Conservation (phyloP, 176 grass and related monocot species). For the Zea luxurians region DNA sequence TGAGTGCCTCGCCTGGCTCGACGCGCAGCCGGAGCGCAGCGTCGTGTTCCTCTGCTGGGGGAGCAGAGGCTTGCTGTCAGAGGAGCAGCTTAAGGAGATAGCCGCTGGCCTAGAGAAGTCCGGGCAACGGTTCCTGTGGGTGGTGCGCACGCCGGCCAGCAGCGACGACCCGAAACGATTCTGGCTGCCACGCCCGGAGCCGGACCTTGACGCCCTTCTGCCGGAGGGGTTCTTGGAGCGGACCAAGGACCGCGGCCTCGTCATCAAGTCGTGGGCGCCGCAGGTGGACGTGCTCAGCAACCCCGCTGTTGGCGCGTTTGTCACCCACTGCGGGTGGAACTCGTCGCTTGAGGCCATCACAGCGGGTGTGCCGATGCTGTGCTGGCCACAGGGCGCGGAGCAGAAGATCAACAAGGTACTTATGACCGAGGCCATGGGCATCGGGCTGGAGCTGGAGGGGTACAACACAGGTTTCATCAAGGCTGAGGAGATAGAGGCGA, state of each 20-base stretch:
- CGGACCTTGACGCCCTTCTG: slow-evolving; percentile 3
- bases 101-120: slow-evolving; percentile 25
- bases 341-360: slow-evolving; percentile 35
- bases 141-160: slow-evolving; percentile 12
- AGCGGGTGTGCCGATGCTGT: slow-evolving; percentile 38
- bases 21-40: slow-evolving; percentile 43
- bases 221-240: slow-evolving; percentile 45
- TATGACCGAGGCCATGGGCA: slow-evolving; percentile 22
- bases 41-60: slow-evolving; percentile 56
- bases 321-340: slow-evolving; percentile 58
- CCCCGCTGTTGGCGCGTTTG: slow-evolving; percentile 25
- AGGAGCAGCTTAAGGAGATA: slow-evolving; percentile 33
- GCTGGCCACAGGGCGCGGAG: slow-evolving; percentile 36
- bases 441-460: slow-evolving; percentile 28
- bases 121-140: slow-evolving; percentile 30
- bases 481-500: slow-evolving; percentile 42
- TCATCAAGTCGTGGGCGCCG: slow-evolving; percentile 31
- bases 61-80: slow-evolving; percentile 20
- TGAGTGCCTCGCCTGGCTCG: slow-evolving; percentile 46
- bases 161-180: not conserved
- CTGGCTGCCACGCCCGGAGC: slow-evolving; percentile 17
- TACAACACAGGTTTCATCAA: slow-evolving; percentile 21
- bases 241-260: slow-evolving; percentile 22
- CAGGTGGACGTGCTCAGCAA: slow-evolving; percentile 36
- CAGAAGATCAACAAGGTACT: slow-evolving; percentile 38